Evolutionary conservation across 495 filamentous ascomycete species (phyloP).

Genomic region (Schizothecium vesticola): DNA sequence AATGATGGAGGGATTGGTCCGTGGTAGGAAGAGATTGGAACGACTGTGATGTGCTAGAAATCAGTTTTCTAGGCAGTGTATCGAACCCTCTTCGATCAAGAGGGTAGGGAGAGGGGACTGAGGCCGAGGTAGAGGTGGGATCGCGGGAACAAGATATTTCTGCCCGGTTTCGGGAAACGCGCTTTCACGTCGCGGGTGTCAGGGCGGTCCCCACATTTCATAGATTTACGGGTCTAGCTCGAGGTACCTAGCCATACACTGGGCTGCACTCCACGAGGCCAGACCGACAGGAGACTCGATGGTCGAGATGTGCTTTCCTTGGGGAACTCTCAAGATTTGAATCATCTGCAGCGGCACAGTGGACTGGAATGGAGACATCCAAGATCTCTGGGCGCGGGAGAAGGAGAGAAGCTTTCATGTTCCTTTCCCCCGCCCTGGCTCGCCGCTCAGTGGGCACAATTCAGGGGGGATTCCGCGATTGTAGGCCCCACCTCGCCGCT

Average conservation of each 20-base stretch:
- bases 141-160: neutral
- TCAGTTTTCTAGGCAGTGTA: neutral
- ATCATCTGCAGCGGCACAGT: neutral
- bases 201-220: neutral
- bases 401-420: neutral
- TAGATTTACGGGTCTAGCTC: neutral
- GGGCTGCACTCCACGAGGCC: neutral
- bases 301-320: neutral
- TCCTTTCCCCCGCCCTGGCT: neutral
- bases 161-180: neutral
- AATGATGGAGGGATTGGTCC: neutral
- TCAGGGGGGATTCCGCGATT: neutral
- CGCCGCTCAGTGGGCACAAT: neutral
- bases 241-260: neutral
- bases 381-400: neutral
- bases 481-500: neutral
- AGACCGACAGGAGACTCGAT: neutral
- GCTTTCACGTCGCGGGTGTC: neutral
- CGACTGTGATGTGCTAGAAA: neutral
- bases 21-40: neutral
- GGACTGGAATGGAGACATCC: neutral
- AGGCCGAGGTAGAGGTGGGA: neutral
- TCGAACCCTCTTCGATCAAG: neutral
- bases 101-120: neutral
- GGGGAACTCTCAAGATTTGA: neutral